Evolutionary conservation across 495 filamentous ascomycete genomes (phyloP).

Genomic region (Trichoderma erinaceum): DNA sequence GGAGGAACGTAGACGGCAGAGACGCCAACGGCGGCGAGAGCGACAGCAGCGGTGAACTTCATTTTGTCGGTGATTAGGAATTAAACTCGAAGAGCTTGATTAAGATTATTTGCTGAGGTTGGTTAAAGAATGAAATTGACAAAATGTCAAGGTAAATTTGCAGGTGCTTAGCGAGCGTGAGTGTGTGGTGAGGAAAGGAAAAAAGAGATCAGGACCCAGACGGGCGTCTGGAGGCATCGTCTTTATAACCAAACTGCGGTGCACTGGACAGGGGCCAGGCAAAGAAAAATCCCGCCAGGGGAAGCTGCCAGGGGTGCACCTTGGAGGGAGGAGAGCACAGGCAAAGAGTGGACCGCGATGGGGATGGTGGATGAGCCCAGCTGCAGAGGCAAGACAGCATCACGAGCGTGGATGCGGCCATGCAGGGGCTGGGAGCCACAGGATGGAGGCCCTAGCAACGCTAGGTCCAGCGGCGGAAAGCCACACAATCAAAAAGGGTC

Average conservation of each 20-base stretch:
- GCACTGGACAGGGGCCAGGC: not conserved
- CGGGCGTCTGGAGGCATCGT: slow-evolving; percentile 23
- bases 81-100: slow-evolving; percentile 35
- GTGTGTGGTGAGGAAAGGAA: slow-evolving; percentile 36
- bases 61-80: slow-evolving; percentile 61
- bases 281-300: not conserved
- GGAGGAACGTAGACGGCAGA: slow-evolving; percentile 48
- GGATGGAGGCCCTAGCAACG: not conserved
- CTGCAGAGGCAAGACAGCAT: slow-evolving; percentile 10
- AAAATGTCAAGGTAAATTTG: slow-evolving; percentile 46
- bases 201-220: slow-evolving; percentile 26
- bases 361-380: not conserved
- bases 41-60: slow-evolving; percentile 65
- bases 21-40: slow-evolving; percentile 58
- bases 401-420: not conserved
- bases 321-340: not conserved
- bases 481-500: slow-evolving; percentile 5
- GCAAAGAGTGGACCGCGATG: not conserved
- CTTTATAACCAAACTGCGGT: slow-evolving; percentile 31
- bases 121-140: slow-evolving; percentile 56
- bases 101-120: slow-evolving; percentile 21
- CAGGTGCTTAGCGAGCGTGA: slow-evolving; percentile 36
- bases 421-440: not conserved
- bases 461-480: slow-evolving; percentile 2
- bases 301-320: slow-evolving; percentile 4